Conservation (phyloP, 805 yeast genomes). For the Cyberlindnera veronae region DNA sequence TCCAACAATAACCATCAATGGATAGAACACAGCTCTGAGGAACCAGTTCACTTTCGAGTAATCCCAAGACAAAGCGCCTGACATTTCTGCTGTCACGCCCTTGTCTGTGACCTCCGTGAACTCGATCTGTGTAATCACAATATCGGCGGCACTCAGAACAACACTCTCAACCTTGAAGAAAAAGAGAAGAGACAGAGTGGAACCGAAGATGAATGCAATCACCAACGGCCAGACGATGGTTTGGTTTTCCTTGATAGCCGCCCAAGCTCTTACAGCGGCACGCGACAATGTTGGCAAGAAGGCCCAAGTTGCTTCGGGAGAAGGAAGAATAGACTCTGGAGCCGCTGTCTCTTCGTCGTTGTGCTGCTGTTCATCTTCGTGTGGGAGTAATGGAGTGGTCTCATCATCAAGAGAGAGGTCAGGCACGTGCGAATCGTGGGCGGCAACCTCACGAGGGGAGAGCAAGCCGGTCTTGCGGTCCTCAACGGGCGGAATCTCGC, state of each 20-base stretch:
- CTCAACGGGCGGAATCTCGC: not conserved
- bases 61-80: conserved; percentile 15
- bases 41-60: conserved; percentile 16
- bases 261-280: not conserved
- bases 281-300: not conserved
- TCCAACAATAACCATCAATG: conserved; percentile 8
- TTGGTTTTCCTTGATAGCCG: not conserved
- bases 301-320: not conserved
- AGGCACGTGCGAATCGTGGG: not conserved
- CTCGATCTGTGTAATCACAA: conserved; percentile 9
- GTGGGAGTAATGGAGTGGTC: not conserved
- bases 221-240: not conserved
- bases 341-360: not conserved
- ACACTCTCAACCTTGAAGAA: conserved; percentile 6
- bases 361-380: too few species aligned
- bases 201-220: not conserved
- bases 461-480: not conserved
- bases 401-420: not conserved
- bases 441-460: not conserved
- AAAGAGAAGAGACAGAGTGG: not conserved
- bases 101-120: conserved; percentile 11
- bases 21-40: conserved; percentile 8
- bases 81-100: conserved; percentile 15
- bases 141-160: conserved; percentile 4
- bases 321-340: not conserved